Evolutionary conservation across 441 rosid species (phyloP).

Genomic region (Jatropha podagrica): DNA sequence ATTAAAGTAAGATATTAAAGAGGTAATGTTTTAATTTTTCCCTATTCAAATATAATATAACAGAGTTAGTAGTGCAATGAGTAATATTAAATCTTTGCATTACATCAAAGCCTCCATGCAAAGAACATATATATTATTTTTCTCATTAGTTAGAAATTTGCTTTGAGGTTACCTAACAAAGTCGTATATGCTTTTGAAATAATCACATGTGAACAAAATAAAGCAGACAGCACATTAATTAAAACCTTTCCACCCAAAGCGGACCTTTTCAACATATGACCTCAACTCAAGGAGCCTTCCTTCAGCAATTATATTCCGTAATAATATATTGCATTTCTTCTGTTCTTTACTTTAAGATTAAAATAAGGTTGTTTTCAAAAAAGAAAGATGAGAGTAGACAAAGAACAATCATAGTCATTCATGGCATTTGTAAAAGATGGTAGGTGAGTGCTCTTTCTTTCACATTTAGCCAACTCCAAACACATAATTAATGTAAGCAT

Average conservation of each 20-base stretch:
- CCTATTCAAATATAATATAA: background rate
- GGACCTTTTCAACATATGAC: slow-evolving; percentile 9
- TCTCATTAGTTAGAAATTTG: background rate
- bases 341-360: background rate
- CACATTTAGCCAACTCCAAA: slow-evolving; percentile 10
- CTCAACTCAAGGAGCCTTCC: background rate
- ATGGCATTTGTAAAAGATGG: slow-evolving; percentile 5
- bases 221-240: background rate
- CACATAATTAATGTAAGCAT: background rate
- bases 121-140: background rate
- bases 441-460: slow-evolving; percentile 9
- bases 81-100: background rate
- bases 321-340: background rate
- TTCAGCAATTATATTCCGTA: background rate
- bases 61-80: background rate
- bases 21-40: slow-evolving; percentile 2
- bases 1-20: background rate
- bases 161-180: slow-evolving; percentile 7
- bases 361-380: background rate
- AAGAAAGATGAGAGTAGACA: slow-evolving; percentile 4
- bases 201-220: slow-evolving; percentile 20
- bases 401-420: slow-evolving; percentile 8
- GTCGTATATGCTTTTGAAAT: slow-evolving; percentile 3
- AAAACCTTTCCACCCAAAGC: slow-evolving; percentile 1
- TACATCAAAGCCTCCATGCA: background rate